Base-by-base conservation (phyloP, 768 basidiomycete species). In the Collybiopsis confluens region DNA sequence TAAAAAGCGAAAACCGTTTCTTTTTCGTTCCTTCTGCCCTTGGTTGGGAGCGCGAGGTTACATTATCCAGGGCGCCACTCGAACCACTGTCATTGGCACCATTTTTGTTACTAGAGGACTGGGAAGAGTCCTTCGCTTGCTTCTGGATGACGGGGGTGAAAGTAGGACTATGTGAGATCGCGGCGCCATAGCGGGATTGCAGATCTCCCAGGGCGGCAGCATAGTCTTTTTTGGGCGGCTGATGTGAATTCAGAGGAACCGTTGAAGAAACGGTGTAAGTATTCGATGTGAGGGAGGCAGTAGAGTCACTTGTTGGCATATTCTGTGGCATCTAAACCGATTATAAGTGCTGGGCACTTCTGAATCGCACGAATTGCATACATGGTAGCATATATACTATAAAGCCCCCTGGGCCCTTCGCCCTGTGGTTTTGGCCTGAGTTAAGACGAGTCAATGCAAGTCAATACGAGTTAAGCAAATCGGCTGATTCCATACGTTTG, bases 191-290 rank as follows among this genome's bases (percentile, higher is more conserved):
- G 4, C 30, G 23, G 3, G 50, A 41, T 30, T 52, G 50, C 13
- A 52, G 58, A 2, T 64, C 57, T 6, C 64, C 68, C 2, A 75
- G 58, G 1, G 73, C 73, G 2, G 68, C 71, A 10, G 66, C 64
- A 51, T 65, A 75, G 52, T 52, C 50, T 33, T 52, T 52, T 20
- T 52, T 37, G n/a, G 50, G 50, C 24, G 30, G 30, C 26, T 42
- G 21, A 24, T 24, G 23, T 24, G 50, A 27, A 42, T 52, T 52
- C 38, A 52, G 33, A 28, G 50, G 50, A 16, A 33, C 21, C 40
- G n/a, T 40, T 4, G 50, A 52, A 33, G 50, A 26, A 18, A 52
- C 21, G 50, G 50, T 52, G 40, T 40, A 38, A 9, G 50, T 33
- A 20, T 30, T 50, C 9, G 48, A 50, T 13, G 23, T 13, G 3